These are phyloP conservation scores for Cordia subcordata DNA, from an alignment of 257 asterid genomes.

Conservation along the genomic window DNA sequence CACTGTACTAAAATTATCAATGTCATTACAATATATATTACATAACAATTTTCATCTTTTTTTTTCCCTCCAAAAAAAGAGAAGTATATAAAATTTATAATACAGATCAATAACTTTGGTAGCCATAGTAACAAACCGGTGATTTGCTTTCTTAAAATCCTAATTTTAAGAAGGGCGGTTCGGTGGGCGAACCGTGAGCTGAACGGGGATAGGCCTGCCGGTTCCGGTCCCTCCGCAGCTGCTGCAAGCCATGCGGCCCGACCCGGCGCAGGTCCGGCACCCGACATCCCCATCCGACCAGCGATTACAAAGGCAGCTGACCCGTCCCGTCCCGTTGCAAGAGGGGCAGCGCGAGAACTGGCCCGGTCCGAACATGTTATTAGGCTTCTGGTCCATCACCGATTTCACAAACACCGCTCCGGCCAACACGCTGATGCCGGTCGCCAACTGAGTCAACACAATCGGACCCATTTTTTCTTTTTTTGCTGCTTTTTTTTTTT, in stretches of 20 bases:
- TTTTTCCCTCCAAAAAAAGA: background rate
- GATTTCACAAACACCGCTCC: slow-evolving; percentile 64
- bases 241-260: slow-evolving; percentile 84
- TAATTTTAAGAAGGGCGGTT: slow-evolving; percentile 34
- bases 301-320: slow-evolving; percentile 74
- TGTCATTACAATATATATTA: slow-evolving; percentile 26
- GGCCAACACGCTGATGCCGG: slow-evolving; percentile 37
- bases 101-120: background rate
- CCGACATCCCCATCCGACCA: slow-evolving; percentile 96
- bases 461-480: slow-evolving; percentile 54
- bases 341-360: slow-evolving; percentile 62
- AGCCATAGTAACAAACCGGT: slow-evolving; percentile 6
- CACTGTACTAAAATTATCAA: slow-evolving; percentile 19
- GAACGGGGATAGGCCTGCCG: slow-evolving; percentile 86
- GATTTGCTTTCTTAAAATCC: too few species aligned
- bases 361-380: slow-evolving; percentile 49
- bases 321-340: slow-evolving; percentile 91
- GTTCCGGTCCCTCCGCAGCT: slow-evolving; percentile 93
- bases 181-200: slow-evolving; percentile 54
- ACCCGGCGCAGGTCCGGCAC: slow-evolving; percentile 86
- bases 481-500: background rate
- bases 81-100: slow-evolving; percentile 1
- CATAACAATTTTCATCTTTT: background rate
- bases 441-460: slow-evolving; percentile 38
- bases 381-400: slow-evolving; percentile 55